Evolutionary conservation across 139 green algal species (phyloP).

Genomic region (Chlamydomonas urium): DNA sequence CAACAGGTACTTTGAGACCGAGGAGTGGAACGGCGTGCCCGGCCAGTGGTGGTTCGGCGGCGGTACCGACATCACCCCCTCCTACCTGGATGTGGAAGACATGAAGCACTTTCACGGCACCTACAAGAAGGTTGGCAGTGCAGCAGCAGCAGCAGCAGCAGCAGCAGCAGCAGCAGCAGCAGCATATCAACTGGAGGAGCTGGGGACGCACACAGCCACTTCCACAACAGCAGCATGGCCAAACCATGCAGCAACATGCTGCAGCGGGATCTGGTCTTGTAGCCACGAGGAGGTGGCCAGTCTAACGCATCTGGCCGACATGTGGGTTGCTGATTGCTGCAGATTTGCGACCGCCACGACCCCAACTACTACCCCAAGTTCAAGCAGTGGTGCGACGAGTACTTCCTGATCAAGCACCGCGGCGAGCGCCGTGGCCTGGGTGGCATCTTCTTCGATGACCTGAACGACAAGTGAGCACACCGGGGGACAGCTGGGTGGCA

Average conservation of each 20-base stretch:
- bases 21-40: slow-evolving; percentile 88
- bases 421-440: slow-evolving; percentile 83
- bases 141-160: too few species aligned
- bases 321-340: too few species aligned
- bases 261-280: too few species aligned
- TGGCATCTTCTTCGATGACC: slow-evolving; percentile 98
- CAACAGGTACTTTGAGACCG: slow-evolving; percentile 94
- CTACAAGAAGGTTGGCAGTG: slow-evolving; percentile 91
- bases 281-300: too few species aligned
- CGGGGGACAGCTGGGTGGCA: too few species aligned
- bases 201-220: neutral
- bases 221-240: too few species aligned
- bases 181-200: too few species aligned
- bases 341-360: slow-evolving; percentile 94
- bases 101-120: slow-evolving; percentile 95
- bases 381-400: slow-evolving; percentile 96
- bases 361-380: slow-evolving; percentile 88
- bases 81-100: slow-evolving; percentile 91
- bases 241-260: too few species aligned
- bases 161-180: too few species aligned
- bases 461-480: slow-evolving; percentile 71
- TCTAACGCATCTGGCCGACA: too few species aligned
- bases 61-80: slow-evolving; percentile 97
- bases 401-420: slow-evolving; percentile 96
- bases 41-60: slow-evolving; percentile 99